Percentiles rank a stretch among this genome's conserved stretches.
These are phyloP conservation scores for Penicillium sp. DNA, from an alignment of 2,329 filamentous ascomycete species.

Conservation along the genomic window DNA sequence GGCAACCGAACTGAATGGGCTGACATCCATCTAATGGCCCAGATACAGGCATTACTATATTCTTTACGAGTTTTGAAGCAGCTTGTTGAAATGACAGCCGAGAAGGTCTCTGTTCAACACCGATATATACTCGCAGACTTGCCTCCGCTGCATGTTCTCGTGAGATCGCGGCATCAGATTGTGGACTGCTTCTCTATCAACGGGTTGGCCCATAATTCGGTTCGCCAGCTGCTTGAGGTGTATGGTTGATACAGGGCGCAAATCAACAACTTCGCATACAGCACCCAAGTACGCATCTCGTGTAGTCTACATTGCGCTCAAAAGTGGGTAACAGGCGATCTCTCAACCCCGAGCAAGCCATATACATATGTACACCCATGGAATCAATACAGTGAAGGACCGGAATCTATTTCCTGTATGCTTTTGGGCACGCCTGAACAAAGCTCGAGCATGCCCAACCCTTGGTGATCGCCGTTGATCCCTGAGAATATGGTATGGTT, in stretches of 20 bases:
- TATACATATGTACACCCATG: neutral
- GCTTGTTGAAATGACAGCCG: conserved; percentile 41
- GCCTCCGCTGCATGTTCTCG: conserved; percentile 30
- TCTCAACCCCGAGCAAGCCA: neutral
- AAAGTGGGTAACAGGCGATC: neutral
- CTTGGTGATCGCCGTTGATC: neutral
- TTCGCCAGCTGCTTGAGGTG: conserved; percentile 11
- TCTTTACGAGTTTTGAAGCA: conserved; percentile 62
- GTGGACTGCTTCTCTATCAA: conserved; percentile 6
- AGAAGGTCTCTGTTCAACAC: conserved; percentile 10
- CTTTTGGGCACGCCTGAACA: neutral
- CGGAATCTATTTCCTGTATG: neutral
- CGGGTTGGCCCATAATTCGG: conserved; percentile 7
- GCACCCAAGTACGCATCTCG: neutral
- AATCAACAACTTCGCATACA: neutral
- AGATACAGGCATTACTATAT: conserved; percentile 61
- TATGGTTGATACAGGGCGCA: conserved; percentile 8
- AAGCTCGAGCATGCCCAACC: neutral
- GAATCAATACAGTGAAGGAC: neutral
- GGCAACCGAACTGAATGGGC: conserved; percentile 53
- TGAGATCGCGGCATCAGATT: conserved; percentile 27
- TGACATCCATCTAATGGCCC: conserved; percentile 60
- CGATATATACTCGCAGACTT: conserved; percentile 25
- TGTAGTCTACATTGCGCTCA: neutral
- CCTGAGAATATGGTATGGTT: neutral